phyloP scores from a whole-genome alignment of 768 basidiomycete genomes.

The Termitomyces sp. region DNA sequence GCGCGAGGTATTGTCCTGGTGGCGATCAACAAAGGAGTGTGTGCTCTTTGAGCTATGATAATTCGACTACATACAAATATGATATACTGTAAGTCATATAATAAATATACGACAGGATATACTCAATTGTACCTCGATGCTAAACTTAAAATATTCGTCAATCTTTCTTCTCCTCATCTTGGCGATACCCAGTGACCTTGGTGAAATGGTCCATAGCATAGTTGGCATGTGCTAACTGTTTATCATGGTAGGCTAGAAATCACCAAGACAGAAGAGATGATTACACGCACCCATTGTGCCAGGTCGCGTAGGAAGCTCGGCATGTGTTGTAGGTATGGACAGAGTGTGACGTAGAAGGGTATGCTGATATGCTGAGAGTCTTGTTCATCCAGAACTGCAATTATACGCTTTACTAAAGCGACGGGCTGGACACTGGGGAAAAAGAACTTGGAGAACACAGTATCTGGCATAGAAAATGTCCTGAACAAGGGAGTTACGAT shows the following conservation, averaged over 20 bases:
- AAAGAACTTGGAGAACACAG: slow-evolving; percentile 61
- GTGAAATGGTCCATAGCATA: slow-evolving; percentile 63
- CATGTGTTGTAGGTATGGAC: slow-evolving; percentile 47
- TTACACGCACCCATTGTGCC: slow-evolving; percentile 58
- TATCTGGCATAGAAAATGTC: slow-evolving; percentile 42
- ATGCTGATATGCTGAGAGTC: slow-evolving; percentile 66
- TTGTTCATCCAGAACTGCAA: slow-evolving; percentile 75
- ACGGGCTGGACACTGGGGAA: slow-evolving; percentile 71
- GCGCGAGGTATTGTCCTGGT: background rate
- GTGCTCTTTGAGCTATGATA: background rate
- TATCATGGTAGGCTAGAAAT: background rate
- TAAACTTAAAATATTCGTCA: background rate
- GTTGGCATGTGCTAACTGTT: slow-evolving; percentile 64
- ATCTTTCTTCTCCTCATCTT: slow-evolving; percentile 40
- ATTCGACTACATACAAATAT: background rate
- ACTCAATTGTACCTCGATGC: background rate
- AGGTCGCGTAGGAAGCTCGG: slow-evolving; percentile 76
- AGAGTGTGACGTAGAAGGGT: slow-evolving; percentile 67
- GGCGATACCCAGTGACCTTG: slow-evolving; percentile 55
- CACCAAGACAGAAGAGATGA: slow-evolving; percentile 2
- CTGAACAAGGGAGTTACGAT: slow-evolving; percentile 78
- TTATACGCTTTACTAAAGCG: slow-evolving; percentile 73
- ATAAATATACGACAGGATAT: background rate
- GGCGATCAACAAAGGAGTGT: too few species aligned
- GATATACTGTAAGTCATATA: background rate